These are phyloP conservation scores for Fusarium sp. DNA, from an alignment of 2,329 filamentous ascomycete species.

Conservation along the genomic window DNA sequence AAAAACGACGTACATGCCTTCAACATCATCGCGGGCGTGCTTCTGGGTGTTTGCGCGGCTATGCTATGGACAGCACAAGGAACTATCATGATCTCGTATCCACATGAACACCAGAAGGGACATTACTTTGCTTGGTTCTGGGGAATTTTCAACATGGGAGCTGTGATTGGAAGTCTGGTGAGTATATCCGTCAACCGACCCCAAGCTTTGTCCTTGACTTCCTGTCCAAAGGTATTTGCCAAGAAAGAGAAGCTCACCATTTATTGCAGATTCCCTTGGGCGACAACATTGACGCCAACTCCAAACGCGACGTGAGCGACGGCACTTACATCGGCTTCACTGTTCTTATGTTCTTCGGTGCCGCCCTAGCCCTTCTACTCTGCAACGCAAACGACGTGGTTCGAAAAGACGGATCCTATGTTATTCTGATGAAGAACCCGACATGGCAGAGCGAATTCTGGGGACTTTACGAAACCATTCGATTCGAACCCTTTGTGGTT, in stretches of 20 bases:
- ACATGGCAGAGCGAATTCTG: constrained; percentile 84
- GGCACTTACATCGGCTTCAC: constrained; percentile 90
- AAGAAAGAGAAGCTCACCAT: too few relatives aligned
- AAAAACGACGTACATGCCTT: constrained; percentile 49
- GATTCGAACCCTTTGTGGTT: constrained; percentile 75
- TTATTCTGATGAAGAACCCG: constrained; percentile 92
- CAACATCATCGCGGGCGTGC: constrained; percentile 76
- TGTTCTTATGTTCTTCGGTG: constrained; percentile 80
- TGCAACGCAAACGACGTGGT: constrained; percentile 79
- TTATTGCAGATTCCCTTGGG: constrained; percentile 58
- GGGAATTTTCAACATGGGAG: constrained; percentile 94
- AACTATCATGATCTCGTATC: constrained; percentile 91
- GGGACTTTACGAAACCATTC: constrained; percentile 80
- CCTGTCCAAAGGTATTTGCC: too few relatives aligned
- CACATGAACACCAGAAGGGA: constrained; percentile 83
- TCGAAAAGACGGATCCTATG: constrained; percentile 80
- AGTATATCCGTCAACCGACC: constrained; percentile 24
- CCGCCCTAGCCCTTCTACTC: constrained; percentile 75
- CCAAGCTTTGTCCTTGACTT: too few relatives aligned
- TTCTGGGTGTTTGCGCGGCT: constrained; percentile 82
- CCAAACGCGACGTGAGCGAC: constrained; percentile 66
- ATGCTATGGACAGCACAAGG: constrained; percentile 87
- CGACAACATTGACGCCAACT: constrained; percentile 30
- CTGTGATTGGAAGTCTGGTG: constrained; percentile 81
- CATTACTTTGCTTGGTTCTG: constrained; percentile 92